Base-by-base conservation (phyloP, 2,329 filamentous ascomycete species). In the Trichoderma atroviride region DNA sequence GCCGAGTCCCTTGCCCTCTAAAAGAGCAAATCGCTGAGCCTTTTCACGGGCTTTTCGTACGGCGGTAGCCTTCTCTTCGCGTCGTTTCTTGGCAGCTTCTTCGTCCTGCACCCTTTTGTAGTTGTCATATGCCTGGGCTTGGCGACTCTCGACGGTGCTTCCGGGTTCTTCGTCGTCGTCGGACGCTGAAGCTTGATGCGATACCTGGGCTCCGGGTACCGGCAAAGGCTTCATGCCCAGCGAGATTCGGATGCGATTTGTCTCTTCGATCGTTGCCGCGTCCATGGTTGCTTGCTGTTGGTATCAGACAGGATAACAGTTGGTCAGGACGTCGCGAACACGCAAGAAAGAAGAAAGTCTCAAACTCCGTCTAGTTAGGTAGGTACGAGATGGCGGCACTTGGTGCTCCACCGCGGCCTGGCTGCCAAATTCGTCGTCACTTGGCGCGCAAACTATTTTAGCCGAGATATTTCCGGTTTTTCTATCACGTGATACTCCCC, bases 211-310 rank as follows among this genome's bases (percentile, higher is more conserved):
- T 73, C 92, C 92, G 31, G 94, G 92, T 13, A 96, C 92, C 29
- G 94, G 93, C 76, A 98, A 83, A 31, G 94, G 94, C 78, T 95
- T 93, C 84, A 97, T 89, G 77, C 95, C 95, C 83, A 97, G 89
- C 61, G 93, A 93, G 75, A 91, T 86, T 76, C 95, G 93, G 76
- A 97, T 91, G 78, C 94, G 92, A 83, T 98, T 98, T 73, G 93
- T 93, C 85, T 97, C 94, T 81, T 96, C 92, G 77, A 98, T 94
- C 33, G 92, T 91, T 56, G 92, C 88, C 75, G 89, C 84, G 79
- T 90, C 88, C 83, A 89, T 89, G 47, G 13, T 68, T 50, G 24
- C 24, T 61, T 13, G 16, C 13, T 55, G 4, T 52, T 58, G 22
- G 13, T 50, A 13, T 22, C 35, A 35, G 14, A 27, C n/a, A 37